Conservation (phyloP, 2,329 filamentous ascomycete species). For the Juglanconis oblonga region DNA sequence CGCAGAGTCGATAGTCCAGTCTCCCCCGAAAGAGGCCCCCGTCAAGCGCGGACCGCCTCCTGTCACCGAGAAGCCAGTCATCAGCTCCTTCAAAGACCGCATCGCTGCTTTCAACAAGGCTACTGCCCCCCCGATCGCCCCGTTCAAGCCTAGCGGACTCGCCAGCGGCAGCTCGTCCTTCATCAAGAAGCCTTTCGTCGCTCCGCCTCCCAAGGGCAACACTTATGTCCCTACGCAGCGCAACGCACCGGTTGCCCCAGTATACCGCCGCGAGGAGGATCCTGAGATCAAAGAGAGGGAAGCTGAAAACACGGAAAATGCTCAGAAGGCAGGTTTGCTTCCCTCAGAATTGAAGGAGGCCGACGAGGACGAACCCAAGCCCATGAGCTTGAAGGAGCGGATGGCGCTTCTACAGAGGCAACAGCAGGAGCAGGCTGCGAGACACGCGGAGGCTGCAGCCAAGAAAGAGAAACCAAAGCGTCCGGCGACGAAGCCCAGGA, state of each 20-base stretch:
- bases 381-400: conserved; percentile 88
- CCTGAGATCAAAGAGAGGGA: conserved; percentile 66
- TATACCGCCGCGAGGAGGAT: conserved; percentile 87
- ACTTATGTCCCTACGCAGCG: conserved; percentile 78
- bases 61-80: conserved; percentile 68
- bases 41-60: conserved; percentile 60
- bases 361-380: conserved; percentile 81
- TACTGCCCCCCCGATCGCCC: conserved; percentile 79
- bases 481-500: conserved; percentile 62
- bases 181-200: conserved; percentile 95
- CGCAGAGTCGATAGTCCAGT: conserved; percentile 7
- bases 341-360: conserved; percentile 44
- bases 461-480: conserved; percentile 90
- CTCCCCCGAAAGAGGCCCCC: conserved; percentile 34
- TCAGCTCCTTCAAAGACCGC: conserved; percentile 84
- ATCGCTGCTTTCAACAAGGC: conserved; percentile 97
- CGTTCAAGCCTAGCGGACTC: conserved; percentile 76
- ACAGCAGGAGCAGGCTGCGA: conserved; percentile 82
- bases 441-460: conserved; percentile 72
- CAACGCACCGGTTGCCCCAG: conserved; percentile 67
- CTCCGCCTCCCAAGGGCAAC: conserved; percentile 88
- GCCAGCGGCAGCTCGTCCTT: conserved; percentile 61
- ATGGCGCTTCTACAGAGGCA: conserved; percentile 93
- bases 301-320: conserved; percentile 62
- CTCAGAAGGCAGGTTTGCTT: conserved; percentile 65